A percentile compares a stretch with the other conserved stretches of the same genome.
phyloP scores from a whole-genome alignment of 2,329 filamentous ascomycete genomes.

The Orbilia quercus region DNA sequence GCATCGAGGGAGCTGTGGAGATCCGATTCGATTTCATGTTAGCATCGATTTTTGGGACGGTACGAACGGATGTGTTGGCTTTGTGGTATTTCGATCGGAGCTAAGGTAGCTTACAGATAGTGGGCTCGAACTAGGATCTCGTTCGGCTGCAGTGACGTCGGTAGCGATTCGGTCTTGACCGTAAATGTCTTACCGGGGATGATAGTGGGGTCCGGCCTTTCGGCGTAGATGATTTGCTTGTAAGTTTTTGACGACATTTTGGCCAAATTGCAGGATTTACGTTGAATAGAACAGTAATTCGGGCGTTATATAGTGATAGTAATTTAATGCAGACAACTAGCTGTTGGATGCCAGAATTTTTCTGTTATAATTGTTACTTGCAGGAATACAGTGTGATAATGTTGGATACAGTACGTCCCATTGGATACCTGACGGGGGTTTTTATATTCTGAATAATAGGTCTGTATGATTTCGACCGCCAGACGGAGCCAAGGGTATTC shows the following conservation, averaged over 20 bases:
- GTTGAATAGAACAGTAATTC: no score
- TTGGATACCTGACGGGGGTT: slow-evolving; percentile 12
- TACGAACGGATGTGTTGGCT: slow-evolving; percentile 60
- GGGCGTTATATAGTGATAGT: no score
- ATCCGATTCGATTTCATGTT: not conserved
- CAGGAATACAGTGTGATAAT: not conserved
- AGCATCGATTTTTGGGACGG: slow-evolving; percentile 59
- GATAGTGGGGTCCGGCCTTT: slow-evolving; percentile 72
- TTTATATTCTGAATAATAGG: not conserved
- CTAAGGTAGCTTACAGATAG: slow-evolving; percentile 38
- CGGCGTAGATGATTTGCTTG: slow-evolving; percentile 70
- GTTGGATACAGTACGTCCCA: no score
- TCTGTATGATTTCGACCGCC: no score
- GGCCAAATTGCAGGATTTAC: slow-evolving; percentile 3
- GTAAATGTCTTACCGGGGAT: slow-evolving; percentile 75
- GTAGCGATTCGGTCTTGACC: slow-evolving; percentile 67
- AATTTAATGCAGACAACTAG: no score
- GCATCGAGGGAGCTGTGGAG: slow-evolving; percentile 78
- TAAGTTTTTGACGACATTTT: slow-evolving; percentile 61
- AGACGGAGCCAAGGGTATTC: not conserved
- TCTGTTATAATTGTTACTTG: no score
- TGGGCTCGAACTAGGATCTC: slow-evolving; percentile 70
- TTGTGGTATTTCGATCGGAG: slow-evolving; percentile 17
- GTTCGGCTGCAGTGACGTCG: slow-evolving; percentile 67
- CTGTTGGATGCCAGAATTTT: no score